Base-by-base conservation (phyloP, 116 monocot species). In the Dioscorea cayenensis region DNA sequence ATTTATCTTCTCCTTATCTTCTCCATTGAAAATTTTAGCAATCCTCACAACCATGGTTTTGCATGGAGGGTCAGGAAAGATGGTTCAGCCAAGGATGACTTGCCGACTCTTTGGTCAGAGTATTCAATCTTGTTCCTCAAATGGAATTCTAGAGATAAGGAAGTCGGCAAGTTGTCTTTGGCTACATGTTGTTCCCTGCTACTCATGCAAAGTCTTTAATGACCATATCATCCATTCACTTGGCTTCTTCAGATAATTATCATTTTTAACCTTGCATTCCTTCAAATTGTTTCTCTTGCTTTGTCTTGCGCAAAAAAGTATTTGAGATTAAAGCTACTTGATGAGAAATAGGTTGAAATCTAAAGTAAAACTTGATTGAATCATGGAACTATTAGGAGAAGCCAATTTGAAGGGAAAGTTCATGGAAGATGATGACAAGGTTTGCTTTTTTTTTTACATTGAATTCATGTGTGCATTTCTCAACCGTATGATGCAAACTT, bases 31-130 rank as follows among this genome's bases (percentile, higher is more conserved):
- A 29, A n/a, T 29, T 29, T 29, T 3, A 29, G 29, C 29, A 29
- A 29, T 29, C 29, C 29, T 29, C 29, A 29, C 29, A 83, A 82
- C 76, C 60, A 10, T 69, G 68, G 92, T 84, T 81, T 84, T 50
- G 74, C 92, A 92, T 89, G 78, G 60, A 82, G 86, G 66, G 10
- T 80, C 76, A 74, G 82, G 84, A 77, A 84, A 78, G 66, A 75
- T 71, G 76, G 68, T 86, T 89, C 86, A 92, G 92, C 92, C 92
- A 92, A 92, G 92, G 84, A 92, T 92, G 92, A 92, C 84, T 92
- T 92, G 92, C 89, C 92, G 86, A 84, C 89, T 48, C 62, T 43
- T 71, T 35, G 3, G 29, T 29, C 3, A 2, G 25, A 58, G 13
- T 7, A 37, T 9, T 71, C 14, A 19, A 19, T 70, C 51, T 50